These are phyloP conservation scores for Diaporthe batatas DNA, from an alignment of 2,329 filamentous ascomycete genomes.

Conservation along the genomic window DNA sequence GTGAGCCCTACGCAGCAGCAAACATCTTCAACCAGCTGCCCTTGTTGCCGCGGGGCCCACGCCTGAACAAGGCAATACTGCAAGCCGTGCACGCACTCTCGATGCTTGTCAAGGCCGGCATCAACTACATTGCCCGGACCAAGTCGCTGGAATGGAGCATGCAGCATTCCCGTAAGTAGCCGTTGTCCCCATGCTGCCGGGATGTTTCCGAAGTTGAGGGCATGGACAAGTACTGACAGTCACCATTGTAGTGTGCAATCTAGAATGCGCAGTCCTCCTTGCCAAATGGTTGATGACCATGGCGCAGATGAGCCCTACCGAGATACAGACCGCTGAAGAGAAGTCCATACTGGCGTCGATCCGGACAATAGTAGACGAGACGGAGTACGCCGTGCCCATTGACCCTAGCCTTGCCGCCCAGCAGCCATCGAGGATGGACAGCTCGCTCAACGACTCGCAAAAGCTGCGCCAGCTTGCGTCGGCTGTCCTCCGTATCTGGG, in stretches of 20 bases:
- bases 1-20: constrained; percentile 73
- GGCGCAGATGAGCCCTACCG: constrained; percentile 63
- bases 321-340: constrained; percentile 66
- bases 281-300: constrained; percentile 73
- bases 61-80: constrained; percentile 73
- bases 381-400: constrained; percentile 72
- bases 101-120: constrained; percentile 73
- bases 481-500: constrained; percentile 72
- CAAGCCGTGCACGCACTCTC: constrained; percentile 78
- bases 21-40: constrained; percentile 71
- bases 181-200: neutral
- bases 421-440: constrained; percentile 56
- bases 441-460: constrained; percentile 61
- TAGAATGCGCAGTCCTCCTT: constrained; percentile 72
- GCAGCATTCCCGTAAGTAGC: constrained; percentile 68
- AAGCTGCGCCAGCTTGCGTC: constrained; percentile 69
- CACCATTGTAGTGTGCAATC: constrained; percentile 64
- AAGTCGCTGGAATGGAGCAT: constrained; percentile 75
- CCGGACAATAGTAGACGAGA: constrained; percentile 71
- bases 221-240: neutral
- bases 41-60: constrained; percentile 68
- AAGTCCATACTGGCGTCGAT: constrained; percentile 68
- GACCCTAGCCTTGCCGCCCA: constrained; percentile 66
- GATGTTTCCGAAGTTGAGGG: neutral
- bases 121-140: constrained; percentile 72